phyloP scores from a whole-genome alignment of 179 eudicot genomes.

The Patellifolia procumbens region DNA sequence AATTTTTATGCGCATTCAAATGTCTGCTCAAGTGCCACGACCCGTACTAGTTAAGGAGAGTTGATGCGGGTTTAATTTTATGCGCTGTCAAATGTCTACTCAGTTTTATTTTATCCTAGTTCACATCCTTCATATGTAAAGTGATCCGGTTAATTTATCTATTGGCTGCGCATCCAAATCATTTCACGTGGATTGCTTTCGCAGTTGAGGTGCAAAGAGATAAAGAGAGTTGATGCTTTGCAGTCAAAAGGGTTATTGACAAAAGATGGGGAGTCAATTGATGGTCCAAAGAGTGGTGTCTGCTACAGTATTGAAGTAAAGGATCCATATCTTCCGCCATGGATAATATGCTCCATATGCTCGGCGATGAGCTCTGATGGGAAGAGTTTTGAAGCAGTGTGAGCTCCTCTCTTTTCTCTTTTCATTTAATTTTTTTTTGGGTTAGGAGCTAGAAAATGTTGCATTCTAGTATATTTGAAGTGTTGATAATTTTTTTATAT shows the following conservation, averaged over 20 bases:
- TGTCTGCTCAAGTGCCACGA: too few species aligned
- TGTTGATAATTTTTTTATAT: background rate
- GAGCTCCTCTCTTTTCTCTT: constrained; percentile 14
- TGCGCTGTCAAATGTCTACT: background rate
- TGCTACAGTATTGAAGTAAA: constrained; percentile 76
- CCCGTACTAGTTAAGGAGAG: too few species aligned
- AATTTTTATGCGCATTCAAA: too few species aligned
- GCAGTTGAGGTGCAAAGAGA: constrained; percentile 85
- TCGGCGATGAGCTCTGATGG: constrained; percentile 55
- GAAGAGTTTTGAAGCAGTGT: constrained; percentile 76
- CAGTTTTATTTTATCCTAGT: too few species aligned
- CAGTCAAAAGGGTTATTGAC: constrained; percentile 34
- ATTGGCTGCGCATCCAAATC: too few species aligned
- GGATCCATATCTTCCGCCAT: constrained; percentile 85
- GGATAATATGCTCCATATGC: constrained; percentile 65
- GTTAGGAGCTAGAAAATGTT: background rate
- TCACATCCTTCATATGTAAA: too few species aligned
- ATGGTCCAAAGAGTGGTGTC: constrained; percentile 48
- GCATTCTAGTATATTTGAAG: background rate
- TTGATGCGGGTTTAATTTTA: too few species aligned
- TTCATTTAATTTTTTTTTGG: background rate
- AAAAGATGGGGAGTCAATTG: constrained; percentile 40
- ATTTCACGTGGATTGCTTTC: constrained; percentile 15
- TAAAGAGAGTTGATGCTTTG: constrained; percentile 53
- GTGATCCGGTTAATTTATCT: too few species aligned